Percentiles rank a stretch among this genome's conserved stretches.
These are phyloP conservation scores for Clohesyomyces aquaticus DNA, from an alignment of 495 filamentous ascomycete species.

Conservation along the genomic window DNA sequence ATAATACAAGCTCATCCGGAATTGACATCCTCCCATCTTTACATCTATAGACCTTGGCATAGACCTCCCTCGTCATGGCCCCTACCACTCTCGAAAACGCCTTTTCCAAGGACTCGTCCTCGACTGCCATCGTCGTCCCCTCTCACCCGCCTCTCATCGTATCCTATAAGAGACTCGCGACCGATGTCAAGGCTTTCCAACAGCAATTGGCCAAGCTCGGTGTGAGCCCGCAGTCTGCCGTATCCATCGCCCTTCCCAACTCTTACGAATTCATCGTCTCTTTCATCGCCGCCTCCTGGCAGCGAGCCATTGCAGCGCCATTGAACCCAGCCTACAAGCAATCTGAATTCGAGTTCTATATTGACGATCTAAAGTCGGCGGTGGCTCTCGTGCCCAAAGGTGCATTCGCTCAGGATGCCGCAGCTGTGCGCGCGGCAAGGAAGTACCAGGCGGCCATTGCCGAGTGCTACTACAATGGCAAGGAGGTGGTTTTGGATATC, in stretches of 20 bases:
- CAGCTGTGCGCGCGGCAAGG: conserved; percentile 72
- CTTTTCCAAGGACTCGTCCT: conserved; percentile 49
- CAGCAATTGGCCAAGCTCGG: conserved; percentile 71
- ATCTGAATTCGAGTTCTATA: conserved; percentile 84
- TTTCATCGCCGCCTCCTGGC: conserved; percentile 76
- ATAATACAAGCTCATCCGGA: too few relatives aligned
- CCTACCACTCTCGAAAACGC: conserved; percentile 55
- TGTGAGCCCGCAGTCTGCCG: conserved; percentile 63
- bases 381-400: conserved; percentile 73
- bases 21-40: not conserved
- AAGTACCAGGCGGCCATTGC: conserved; percentile 78
- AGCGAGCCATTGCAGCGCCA: conserved; percentile 78
- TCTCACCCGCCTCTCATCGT: conserved; percentile 62
- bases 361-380: conserved; percentile 77
- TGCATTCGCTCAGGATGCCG: conserved; percentile 61
- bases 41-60: not conserved
- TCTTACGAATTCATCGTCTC: conserved; percentile 81
- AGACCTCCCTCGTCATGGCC: conserved; percentile 17
- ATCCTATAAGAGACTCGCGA: conserved; percentile 64
- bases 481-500: conserved; percentile 71
- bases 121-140: conserved; percentile 71
- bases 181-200: conserved; percentile 68
- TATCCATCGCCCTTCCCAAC: conserved; percentile 77
- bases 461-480: conserved; percentile 75
- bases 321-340: conserved; percentile 85